Percentiles rank a stretch among this genome's conserved stretches.
Conservation (phyloP, 2,329 filamentous ascomycete species). For the Geosmithia flava region DNA sequence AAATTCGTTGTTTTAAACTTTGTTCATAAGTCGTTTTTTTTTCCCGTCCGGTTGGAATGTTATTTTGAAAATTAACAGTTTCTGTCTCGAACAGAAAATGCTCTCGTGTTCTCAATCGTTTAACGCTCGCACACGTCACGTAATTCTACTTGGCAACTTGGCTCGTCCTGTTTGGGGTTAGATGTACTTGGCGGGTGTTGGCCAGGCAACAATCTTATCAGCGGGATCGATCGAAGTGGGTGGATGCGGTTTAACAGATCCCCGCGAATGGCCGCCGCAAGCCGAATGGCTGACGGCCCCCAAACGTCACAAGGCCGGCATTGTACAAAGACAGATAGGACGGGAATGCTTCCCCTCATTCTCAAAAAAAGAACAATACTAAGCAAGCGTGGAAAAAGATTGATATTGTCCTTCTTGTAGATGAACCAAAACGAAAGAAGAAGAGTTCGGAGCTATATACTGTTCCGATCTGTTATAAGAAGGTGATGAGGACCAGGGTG, state of each 20-base stretch:
- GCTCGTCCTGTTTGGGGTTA: background rate
- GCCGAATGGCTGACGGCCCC: slow-evolving; percentile 12
- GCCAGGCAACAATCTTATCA: slow-evolving; percentile 27
- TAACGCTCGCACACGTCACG: background rate
- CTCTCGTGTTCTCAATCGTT: slow-evolving; percentile 2
- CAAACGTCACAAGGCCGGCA: background rate
- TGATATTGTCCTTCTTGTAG: too few relatives aligned
- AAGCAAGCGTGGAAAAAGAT: background rate
- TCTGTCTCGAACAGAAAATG: background rate
- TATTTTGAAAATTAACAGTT: background rate
- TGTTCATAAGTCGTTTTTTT: too few relatives aligned
- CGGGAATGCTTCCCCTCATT: slow-evolving; percentile 1
- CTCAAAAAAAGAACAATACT: background rate
- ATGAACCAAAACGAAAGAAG: too few relatives aligned
- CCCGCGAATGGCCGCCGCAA: slow-evolving; percentile 23
- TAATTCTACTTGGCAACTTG: background rate
- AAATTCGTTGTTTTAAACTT: too few relatives aligned
- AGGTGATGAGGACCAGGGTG: background rate
- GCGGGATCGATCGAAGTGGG: background rate
- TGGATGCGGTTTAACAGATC: slow-evolving; percentile 4
- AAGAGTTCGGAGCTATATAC: too few relatives aligned
- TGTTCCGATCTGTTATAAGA: too few relatives aligned
- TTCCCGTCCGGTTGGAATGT: too few relatives aligned
- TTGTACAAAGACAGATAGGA: background rate
- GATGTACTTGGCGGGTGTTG: slow-evolving; percentile 17